phyloP scores from a whole-genome alignment of 2,329 filamentous ascomycete species.

The Aspergillus aculeatinus region DNA sequence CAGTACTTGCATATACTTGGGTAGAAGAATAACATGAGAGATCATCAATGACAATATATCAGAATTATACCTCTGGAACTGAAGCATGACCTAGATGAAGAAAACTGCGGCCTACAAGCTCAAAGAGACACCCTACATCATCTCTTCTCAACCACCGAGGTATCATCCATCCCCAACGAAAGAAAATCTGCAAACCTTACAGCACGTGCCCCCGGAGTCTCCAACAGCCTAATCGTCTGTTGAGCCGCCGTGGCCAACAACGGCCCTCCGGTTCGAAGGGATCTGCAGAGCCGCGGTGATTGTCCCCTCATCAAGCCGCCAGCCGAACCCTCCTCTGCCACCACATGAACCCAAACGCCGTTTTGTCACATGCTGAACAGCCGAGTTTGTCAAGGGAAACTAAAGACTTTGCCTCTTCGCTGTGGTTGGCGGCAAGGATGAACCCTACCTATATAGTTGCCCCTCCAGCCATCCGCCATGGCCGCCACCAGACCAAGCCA shows the following conservation, averaged over 20 bases:
- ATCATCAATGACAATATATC: no score
- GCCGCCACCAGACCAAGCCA: neutral
- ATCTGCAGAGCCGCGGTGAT: constrained; percentile 18
- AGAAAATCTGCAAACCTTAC: neutral
- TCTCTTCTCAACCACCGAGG: neutral
- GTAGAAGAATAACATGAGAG: no score
- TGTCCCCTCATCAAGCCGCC: neutral
- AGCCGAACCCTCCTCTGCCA: neutral
- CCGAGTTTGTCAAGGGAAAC: neutral
- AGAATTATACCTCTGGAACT: no score
- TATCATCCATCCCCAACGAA: neutral
- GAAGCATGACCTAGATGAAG: no score
- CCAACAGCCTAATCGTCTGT: neutral
- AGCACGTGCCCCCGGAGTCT: neutral
- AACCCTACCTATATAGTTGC: constrained; percentile 1
- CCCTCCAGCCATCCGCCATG: neutral
- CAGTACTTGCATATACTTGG: no score
- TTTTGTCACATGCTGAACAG: neutral
- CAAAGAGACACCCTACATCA: neutral
- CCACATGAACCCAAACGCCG: constrained; percentile 1
- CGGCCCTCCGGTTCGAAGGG: constrained; percentile 6
- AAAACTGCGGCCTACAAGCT: no score
- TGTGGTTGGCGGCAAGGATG: neutral
- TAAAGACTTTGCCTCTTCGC: neutral
- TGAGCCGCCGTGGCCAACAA: neutral